A percentile compares a stretch with the other conserved stretches of the same genome.
These are phyloP conservation scores for Rhizophlyctis rosea DNA, from an alignment of 192 early-diverging fungal species.

Conservation along the genomic window DNA sequence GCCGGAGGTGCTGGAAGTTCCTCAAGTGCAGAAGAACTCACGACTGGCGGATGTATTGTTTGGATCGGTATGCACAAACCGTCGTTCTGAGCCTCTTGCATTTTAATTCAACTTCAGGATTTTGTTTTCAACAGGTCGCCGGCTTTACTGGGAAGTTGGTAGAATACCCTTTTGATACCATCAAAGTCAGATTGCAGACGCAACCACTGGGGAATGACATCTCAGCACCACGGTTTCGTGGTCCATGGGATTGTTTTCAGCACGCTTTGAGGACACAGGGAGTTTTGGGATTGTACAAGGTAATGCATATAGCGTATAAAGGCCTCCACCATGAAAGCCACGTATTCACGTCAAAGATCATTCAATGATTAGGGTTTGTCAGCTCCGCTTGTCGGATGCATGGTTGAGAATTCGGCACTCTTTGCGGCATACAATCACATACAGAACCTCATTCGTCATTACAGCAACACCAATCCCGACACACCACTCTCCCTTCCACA, in stretches of 20 bases:
- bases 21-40: slow-evolving; percentile 24
- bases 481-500: slow-evolving; percentile 54
- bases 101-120: background rate
- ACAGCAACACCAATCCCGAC: slow-evolving; percentile 21
- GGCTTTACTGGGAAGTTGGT: slow-evolving; percentile 88
- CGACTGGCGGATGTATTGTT: slow-evolving; percentile 38
- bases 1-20: too few relatives aligned
- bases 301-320: slow-evolving; percentile 38
- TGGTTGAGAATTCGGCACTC: slow-evolving; percentile 89
- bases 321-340: slow-evolving; percentile 3
- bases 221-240: slow-evolving; percentile 60
- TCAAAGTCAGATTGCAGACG: slow-evolving; percentile 86
- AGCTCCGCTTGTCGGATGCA: slow-evolving; percentile 86
- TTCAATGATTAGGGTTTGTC: slow-evolving; percentile 66
- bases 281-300: slow-evolving; percentile 82
- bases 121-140: slow-evolving; percentile 51
- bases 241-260: slow-evolving; percentile 77
- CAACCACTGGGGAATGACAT: slow-evolving; percentile 51
- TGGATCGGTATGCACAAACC: slow-evolving; percentile 31
- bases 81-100: background rate
- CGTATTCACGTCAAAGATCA: background rate
- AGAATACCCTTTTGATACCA: slow-evolving; percentile 94
- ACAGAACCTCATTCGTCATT: slow-evolving; percentile 65
- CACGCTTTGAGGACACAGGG: slow-evolving; percentile 78
- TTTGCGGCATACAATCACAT: slow-evolving; percentile 87